phyloP scores from a whole-genome alignment of 495 filamentous ascomycete species.

The Pseudevernia furfuracea region DNA sequence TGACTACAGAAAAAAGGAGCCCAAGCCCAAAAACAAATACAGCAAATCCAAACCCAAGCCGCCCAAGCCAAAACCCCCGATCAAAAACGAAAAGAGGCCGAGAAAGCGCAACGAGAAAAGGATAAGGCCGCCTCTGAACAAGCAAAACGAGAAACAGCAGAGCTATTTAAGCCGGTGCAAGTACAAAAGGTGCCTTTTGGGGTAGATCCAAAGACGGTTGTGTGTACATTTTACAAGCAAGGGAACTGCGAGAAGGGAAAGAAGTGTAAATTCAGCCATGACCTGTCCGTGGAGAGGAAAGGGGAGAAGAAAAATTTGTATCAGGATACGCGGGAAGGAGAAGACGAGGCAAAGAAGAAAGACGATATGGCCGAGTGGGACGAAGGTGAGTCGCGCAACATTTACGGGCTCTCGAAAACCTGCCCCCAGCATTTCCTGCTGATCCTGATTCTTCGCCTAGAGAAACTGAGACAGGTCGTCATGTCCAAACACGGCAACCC shows the following conservation, averaged over 20 bases:
- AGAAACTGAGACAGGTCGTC: constrained; percentile 84
- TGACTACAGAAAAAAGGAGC: constrained; percentile 74
- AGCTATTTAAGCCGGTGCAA: constrained; percentile 91
- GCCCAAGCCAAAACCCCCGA: constrained; percentile 67
- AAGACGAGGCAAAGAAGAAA: constrained; percentile 67
- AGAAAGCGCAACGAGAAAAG: constrained; percentile 72
- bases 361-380: constrained; percentile 96
- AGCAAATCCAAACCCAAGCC: constrained; percentile 64
- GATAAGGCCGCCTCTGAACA: constrained; percentile 84
- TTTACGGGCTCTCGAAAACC: background rate
- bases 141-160: constrained; percentile 66
- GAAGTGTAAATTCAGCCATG: constrained; percentile 97
- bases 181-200: constrained; percentile 95
- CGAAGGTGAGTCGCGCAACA: constrained; percentile 39
- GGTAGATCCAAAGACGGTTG: constrained; percentile 96
- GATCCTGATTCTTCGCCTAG: constrained; percentile 27
- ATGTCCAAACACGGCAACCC: constrained; percentile 96
- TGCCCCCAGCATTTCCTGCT: background rate
- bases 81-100: constrained; percentile 81
- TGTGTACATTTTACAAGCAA: constrained; percentile 94
- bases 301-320: constrained; percentile 87
- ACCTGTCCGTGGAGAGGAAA: constrained; percentile 82
- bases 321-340: constrained; percentile 68
- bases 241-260: constrained; percentile 94
- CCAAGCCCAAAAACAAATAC: constrained; percentile 80